Percentiles rank a stretch among this genome's conserved stretches.
Evolutionary conservation across 225 moss, liverwort and hornwort genomes (phyloP).

Genomic region (Ulota crispa): DNA sequence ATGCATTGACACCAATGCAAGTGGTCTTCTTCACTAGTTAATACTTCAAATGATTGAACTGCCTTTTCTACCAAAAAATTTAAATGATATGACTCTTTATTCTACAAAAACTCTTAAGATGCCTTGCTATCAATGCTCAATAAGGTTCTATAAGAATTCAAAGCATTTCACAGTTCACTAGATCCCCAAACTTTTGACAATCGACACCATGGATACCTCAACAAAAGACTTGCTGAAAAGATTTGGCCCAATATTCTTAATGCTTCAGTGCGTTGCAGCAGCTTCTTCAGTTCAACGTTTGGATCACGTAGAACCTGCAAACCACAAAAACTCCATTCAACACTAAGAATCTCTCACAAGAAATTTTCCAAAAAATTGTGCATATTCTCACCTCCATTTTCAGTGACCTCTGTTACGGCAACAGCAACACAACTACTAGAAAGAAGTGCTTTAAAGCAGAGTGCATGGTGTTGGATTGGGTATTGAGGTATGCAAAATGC

Average conservation of each 20-base stretch:
- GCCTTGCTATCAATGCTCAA: too few species aligned
- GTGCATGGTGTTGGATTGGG: neutral
- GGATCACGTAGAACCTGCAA: conserved; percentile 52
- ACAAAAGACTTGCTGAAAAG: conserved; percentile 45
- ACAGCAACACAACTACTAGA: neutral
- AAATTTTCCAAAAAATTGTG: too few species aligned
- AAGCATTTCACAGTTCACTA: too few species aligned
- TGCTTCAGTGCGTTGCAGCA: conserved; percentile 61
- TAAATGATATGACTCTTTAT: too few species aligned
- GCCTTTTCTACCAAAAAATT: too few species aligned
- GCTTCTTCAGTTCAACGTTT: conserved; percentile 14
- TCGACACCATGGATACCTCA: neutral
- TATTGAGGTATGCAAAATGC: neutral
- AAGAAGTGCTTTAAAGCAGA: neutral
- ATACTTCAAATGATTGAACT: too few species aligned
- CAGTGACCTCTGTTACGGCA: neutral
- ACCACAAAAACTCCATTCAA: neutral
- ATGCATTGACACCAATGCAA: too few species aligned
- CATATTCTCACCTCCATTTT: neutral
- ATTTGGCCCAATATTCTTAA: conserved; percentile 69
- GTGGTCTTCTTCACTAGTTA: too few species aligned
- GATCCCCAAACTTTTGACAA: neutral
- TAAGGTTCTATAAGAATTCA: too few species aligned
- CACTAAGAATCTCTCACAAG: neutral
- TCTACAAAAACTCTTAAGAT: too few species aligned